Conservation (phyloP, 2,329 filamentous ascomycete genomes). For the Diaporthe eres region DNA sequence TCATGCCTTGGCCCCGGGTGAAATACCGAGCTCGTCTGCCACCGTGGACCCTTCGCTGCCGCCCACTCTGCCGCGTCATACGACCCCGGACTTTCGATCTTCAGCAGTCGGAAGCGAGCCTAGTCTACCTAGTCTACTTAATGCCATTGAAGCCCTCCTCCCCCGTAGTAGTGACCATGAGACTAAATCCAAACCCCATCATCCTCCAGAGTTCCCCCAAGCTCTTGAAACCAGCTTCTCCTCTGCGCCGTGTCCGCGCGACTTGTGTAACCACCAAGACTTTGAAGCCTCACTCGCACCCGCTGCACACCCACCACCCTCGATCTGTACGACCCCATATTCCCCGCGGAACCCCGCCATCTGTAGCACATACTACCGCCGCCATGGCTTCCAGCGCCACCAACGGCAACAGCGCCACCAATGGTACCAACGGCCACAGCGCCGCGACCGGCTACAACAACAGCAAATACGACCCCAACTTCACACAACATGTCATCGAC, state of each 20-base stretch:
- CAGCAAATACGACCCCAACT: constrained; percentile 51
- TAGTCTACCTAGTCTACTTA: constrained; percentile 21
- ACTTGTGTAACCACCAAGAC: neutral
- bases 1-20: constrained; percentile 10
- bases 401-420: constrained; percentile 11
- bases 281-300: neutral
- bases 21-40: constrained; percentile 27
- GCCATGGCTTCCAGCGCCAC: constrained; percentile 26
- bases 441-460: constrained; percentile 17
- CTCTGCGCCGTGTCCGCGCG: neutral
- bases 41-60: constrained; percentile 27
- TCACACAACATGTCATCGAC: constrained; percentile 72
- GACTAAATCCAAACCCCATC: neutral
- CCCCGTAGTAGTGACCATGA: neutral
- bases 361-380: neutral
- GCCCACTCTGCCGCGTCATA: constrained; percentile 31
- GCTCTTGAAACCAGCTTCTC: neutral
- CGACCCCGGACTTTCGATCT: constrained; percentile 27
- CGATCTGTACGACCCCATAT: neutral
- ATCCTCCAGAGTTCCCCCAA: neutral
- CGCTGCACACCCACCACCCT: constrained; percentile 3
- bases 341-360: constrained; percentile 18
- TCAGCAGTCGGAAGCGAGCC: constrained; percentile 15
- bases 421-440: constrained; percentile 30
- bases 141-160: constrained; percentile 11